A percentile compares a stretch with the other conserved stretches of the same genome.
These are phyloP conservation scores for Podospora sp. DNA, from an alignment of 495 filamentous ascomycete species.

Conservation along the genomic window DNA sequence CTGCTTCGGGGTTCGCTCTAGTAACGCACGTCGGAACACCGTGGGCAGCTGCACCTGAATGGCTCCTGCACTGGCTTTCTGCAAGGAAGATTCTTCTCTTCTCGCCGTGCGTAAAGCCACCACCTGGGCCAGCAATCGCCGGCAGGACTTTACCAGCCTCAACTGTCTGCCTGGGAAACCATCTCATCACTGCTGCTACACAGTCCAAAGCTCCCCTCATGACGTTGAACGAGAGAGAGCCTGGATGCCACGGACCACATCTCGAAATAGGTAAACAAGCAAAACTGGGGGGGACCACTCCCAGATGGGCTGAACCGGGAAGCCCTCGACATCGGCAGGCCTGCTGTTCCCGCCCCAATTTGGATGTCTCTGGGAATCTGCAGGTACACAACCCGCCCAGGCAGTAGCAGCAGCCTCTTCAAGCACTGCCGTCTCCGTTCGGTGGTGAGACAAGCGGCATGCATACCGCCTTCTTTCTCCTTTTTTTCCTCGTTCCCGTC, in stretches of 20 bases:
- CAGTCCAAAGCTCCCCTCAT: background rate
- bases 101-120: background rate
- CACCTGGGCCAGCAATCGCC: background rate
- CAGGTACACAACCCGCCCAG: constrained; percentile 11
- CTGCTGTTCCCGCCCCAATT: constrained; percentile 11
- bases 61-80: background rate
- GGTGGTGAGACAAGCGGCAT: background rate
- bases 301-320: constrained; percentile 2
- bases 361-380: constrained; percentile 16
- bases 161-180: background rate
- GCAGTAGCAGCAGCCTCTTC: background rate
- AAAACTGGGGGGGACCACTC: background rate
- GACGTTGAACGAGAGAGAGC: background rate
- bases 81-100: background rate
- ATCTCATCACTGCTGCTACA: background rate
- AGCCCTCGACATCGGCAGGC: background rate
- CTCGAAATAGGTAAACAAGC: background rate
- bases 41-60: background rate
- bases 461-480: background rate
- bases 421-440: background rate
- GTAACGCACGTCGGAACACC: background rate
- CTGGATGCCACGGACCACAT: background rate
- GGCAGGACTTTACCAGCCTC: background rate
- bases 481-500: constrained; percentile 5
- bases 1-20: background rate